These are phyloP conservation scores for Verticillium albo-atrum DNA, from an alignment of 2,329 filamentous ascomycete species.

Conservation along the genomic window DNA sequence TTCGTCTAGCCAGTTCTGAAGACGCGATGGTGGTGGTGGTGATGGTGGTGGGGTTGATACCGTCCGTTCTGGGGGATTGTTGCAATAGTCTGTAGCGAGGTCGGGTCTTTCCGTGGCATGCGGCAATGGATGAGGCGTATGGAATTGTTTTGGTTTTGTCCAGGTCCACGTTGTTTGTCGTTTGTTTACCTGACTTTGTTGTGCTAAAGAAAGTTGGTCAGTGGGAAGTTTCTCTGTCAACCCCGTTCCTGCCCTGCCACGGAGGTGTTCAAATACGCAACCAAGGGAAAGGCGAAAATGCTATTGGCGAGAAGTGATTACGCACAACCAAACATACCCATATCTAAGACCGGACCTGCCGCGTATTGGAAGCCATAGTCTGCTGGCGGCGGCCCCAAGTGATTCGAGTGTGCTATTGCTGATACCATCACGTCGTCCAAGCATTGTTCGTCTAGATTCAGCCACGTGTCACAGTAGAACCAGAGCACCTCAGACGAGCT, in stretches of 20 bases:
- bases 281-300: too few species aligned
- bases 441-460: background rate
- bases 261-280: too few species aligned
- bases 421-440: background rate
- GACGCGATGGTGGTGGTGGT: background rate
- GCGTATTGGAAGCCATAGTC: background rate
- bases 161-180: too few species aligned
- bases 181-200: too few species aligned
- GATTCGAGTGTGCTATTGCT: background rate
- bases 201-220: too few species aligned
- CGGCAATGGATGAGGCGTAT: background rate
- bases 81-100: background rate
- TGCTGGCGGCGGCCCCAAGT: background rate
- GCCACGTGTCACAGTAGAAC: background rate
- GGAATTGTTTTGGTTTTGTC: too few species aligned
- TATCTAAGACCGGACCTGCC: background rate
- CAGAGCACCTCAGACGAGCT: too few species aligned
- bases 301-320: too few species aligned
- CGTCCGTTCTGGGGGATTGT: background rate
- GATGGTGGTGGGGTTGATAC: too few species aligned
- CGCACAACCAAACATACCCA: too few species aligned
- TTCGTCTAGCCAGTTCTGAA: slow-evolving; percentile 7
- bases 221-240: too few species aligned
- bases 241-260: too few species aligned
- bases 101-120: background rate